phyloP scores from a whole-genome alignment of 495 filamentous ascomycete species.

The Penicillium pancosmium region DNA sequence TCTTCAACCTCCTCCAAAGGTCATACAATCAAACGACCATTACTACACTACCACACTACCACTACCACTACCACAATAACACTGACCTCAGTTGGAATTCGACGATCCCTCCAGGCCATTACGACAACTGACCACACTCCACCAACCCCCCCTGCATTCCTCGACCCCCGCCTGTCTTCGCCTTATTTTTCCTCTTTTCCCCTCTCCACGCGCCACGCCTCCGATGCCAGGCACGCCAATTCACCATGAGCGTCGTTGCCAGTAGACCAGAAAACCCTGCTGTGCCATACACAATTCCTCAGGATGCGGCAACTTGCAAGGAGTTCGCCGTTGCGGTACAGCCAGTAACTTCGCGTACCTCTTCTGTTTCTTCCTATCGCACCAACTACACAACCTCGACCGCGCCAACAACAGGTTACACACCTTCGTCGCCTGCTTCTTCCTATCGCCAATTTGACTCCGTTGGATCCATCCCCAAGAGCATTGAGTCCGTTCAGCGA shows the following conservation, averaged over 20 bases:
- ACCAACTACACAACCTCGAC: constrained; percentile 45
- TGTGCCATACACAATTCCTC: constrained; percentile 35
- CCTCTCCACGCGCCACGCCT: constrained; percentile 13
- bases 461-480: constrained; percentile 36
- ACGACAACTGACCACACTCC: constrained; percentile 15
- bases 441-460: constrained; percentile 44
- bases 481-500: constrained; percentile 47
- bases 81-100: constrained; percentile 18
- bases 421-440: constrained; percentile 39
- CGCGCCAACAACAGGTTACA: constrained; percentile 39
- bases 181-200: constrained; percentile 15
- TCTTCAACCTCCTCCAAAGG: neutral
- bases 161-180: constrained; percentile 15
- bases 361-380: constrained; percentile 47
- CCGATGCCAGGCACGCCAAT: constrained; percentile 26
- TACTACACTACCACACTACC: neutral
- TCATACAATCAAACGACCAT: too few relatives aligned
- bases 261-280: constrained; percentile 44
- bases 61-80: neutral
- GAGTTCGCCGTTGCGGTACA: constrained; percentile 36
- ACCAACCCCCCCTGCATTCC: constrained; percentile 26
- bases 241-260: constrained; percentile 48
- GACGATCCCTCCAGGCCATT: constrained; percentile 21
- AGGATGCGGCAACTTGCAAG: constrained; percentile 21
- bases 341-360: constrained; percentile 37